Evolutionary conservation across 768 basidiomycete species (phyloP).

Genomic region (Amanita exitialis): DNA sequence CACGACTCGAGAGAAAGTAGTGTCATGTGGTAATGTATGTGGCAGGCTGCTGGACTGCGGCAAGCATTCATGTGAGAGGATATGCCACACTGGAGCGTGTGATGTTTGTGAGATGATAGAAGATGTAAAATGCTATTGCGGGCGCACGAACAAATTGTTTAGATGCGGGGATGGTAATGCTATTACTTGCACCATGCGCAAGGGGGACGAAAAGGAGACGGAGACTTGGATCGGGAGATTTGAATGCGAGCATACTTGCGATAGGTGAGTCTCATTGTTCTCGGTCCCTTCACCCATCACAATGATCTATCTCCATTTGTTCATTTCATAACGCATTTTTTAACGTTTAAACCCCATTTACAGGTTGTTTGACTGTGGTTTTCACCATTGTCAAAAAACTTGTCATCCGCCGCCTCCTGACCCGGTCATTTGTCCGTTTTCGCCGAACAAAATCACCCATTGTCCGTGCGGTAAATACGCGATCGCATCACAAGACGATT

Average conservation of each 20-base stretch:
- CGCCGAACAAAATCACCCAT: constrained; percentile 53
- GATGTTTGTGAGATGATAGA: constrained; percentile 48
- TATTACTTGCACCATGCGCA: constrained; percentile 20
- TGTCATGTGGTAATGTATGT: constrained; percentile 37
- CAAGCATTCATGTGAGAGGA: constrained; percentile 55
- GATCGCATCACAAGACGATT: constrained; percentile 24
- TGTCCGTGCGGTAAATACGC: constrained; percentile 78
- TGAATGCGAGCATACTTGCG: constrained; percentile 50
- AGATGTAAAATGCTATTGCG: constrained; percentile 69
- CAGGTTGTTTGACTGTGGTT: constrained; percentile 69
- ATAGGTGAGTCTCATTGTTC: constrained; percentile 27
- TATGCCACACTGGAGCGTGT: constrained; percentile 78
- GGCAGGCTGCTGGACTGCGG: constrained; percentile 49
- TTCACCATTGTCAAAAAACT: constrained; percentile 59
- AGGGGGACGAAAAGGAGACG: constrained; percentile 27
- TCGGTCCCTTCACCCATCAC: constrained; percentile 1
- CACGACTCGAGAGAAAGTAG: constrained; percentile 9
- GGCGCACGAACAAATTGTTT: constrained; percentile 47
- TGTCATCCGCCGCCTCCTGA: constrained; percentile 68
- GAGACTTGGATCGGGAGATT: constrained; percentile 51
- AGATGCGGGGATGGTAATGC: constrained; percentile 57
- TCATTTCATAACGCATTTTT: background rate
- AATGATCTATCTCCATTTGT: background rate
- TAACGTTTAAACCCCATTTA: background rate
- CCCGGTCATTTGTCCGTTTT: constrained; percentile 59